Conservation (phyloP, 169 alveolate species). For the Plasmodium fragile region DNA sequence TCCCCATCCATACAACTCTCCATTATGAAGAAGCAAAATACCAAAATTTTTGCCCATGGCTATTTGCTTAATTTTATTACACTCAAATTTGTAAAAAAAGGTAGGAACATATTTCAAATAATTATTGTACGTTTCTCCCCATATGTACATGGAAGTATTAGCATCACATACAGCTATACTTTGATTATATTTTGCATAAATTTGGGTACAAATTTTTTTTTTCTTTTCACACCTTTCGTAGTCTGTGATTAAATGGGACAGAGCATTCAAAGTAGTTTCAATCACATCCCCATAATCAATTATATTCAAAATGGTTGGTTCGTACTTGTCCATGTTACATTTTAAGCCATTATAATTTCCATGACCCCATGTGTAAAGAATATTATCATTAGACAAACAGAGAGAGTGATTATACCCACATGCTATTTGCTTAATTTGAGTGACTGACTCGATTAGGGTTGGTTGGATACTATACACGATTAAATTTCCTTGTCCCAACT, state of each 20-base stretch:
- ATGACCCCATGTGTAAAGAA: constrained; percentile 84
- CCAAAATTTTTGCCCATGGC: constrained; percentile 85
- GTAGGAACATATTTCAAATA: constrained; percentile 80
- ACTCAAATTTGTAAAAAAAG: constrained; percentile 78
- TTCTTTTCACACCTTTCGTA: constrained; percentile 58
- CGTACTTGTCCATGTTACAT: constrained; percentile 52
- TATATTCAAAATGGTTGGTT: constrained; percentile 57
- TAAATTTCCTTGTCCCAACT: constrained; percentile 82
- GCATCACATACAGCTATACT: constrained; percentile 81
- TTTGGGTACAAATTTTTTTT: constrained; percentile 73
- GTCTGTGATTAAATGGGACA: constrained; percentile 63
- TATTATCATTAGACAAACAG: constrained; percentile 65
- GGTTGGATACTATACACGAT: constrained; percentile 79
- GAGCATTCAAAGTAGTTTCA: constrained; percentile 61
- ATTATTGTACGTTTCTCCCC: constrained; percentile 86
- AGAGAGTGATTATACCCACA: constrained; percentile 84
- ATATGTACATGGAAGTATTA: constrained; percentile 78
- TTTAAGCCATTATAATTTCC: constrained; percentile 85
- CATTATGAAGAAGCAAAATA: constrained; percentile 77
- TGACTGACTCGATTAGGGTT: constrained; percentile 74
- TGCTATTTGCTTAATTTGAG: constrained; percentile 75
- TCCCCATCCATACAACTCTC: constrained; percentile 85
- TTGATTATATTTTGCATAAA: constrained; percentile 78
- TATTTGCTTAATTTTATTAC: constrained; percentile 79
- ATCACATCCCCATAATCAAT: constrained; percentile 71